A percentile compares a stretch with the other conserved stretches of the same genome.
Conservation (phyloP, 257 asterid genomes). For the Solanum bulbocastanum region DNA sequence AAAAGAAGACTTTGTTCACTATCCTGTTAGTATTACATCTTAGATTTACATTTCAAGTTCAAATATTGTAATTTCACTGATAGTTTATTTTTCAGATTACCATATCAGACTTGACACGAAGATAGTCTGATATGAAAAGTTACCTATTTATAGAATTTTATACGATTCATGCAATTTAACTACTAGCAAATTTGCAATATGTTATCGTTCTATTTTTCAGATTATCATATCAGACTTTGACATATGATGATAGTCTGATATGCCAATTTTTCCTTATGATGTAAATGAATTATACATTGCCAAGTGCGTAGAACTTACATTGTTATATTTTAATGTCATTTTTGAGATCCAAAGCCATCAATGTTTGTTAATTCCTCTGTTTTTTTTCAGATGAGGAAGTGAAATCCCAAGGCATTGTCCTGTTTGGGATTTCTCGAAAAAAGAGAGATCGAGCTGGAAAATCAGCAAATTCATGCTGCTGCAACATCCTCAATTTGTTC, state of each 20-base stretch:
- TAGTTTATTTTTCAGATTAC: background rate
- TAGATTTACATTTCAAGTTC: background rate
- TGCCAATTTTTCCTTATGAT: background rate
- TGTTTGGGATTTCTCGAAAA: background rate
- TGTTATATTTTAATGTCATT: background rate
- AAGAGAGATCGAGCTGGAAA: slow-evolving; percentile 8
- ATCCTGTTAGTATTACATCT: background rate
- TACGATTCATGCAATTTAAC: too few species aligned
- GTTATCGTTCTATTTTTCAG: background rate
- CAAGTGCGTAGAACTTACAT: background rate
- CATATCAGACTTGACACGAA: background rate
- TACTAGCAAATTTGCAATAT: background rate
- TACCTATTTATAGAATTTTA: background rate
- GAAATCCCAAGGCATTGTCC: background rate
- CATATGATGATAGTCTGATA: background rate
- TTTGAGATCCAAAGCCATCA: background rate
- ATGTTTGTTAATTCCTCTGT: background rate
- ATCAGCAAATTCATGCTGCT: slow-evolving; percentile 17
- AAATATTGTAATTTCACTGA: background rate
- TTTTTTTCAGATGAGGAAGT: slow-evolving; percentile 4
- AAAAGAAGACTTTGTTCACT: background rate
- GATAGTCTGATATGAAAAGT: background rate
- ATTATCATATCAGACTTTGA: background rate
- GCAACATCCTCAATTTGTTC: slow-evolving; percentile 19
- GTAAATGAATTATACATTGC: too few species aligned